Evolutionary conservation across 2,329 filamentous ascomycete species (phyloP).

Genomic region (Herpotrichia juniperi): DNA sequence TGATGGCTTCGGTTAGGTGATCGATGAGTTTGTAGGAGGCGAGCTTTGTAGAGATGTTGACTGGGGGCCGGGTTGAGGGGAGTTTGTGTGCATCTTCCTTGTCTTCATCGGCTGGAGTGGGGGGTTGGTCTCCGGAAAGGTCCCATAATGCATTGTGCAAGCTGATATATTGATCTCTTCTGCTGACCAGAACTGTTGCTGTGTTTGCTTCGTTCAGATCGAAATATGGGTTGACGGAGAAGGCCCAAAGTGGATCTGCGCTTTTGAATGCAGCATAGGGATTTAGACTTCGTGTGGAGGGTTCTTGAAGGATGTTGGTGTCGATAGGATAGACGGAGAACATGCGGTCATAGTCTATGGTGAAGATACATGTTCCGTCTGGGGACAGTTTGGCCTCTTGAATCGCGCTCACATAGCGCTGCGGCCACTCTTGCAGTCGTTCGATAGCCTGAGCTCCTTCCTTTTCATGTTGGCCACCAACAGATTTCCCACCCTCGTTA

Average conservation of each 20-base stretch:
- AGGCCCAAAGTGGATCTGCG: slow-evolving; percentile 59
- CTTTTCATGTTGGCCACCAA: background rate
- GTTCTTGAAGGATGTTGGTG: slow-evolving; percentile 13
- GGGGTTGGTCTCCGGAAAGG: slow-evolving; percentile 13
- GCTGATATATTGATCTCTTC: slow-evolving; percentile 61
- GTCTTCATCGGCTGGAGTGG: slow-evolving; percentile 14
- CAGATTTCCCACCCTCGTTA: background rate
- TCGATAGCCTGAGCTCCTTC: background rate
- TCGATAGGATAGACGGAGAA: slow-evolving; percentile 56
- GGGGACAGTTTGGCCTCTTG: slow-evolving; percentile 47
- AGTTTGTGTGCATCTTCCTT: background rate
- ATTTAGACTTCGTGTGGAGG: slow-evolving; percentile 34
- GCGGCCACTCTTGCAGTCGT: too few relatives aligned
- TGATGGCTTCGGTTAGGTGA: slow-evolving; percentile 62
- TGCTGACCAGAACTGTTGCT: slow-evolving; percentile 58
- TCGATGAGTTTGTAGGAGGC: slow-evolving; percentile 63
- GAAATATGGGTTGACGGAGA: slow-evolving; percentile 62
- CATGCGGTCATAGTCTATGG: slow-evolving; percentile 59
- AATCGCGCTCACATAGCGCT: slow-evolving; percentile 28
- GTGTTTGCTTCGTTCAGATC: slow-evolving; percentile 57
- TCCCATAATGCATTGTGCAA: slow-evolving; percentile 61
- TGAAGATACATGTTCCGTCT: slow-evolving; percentile 64
- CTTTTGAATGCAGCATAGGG: slow-evolving; percentile 55
- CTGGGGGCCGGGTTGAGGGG: slow-evolving; percentile 8
- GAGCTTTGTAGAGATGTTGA: slow-evolving; percentile 37